Evolutionary conservation across 2,329 filamentous ascomycete species (phyloP), one percentile per base, ranked within the genome.

Genomic region (Aspergillus sp.): DNA sequence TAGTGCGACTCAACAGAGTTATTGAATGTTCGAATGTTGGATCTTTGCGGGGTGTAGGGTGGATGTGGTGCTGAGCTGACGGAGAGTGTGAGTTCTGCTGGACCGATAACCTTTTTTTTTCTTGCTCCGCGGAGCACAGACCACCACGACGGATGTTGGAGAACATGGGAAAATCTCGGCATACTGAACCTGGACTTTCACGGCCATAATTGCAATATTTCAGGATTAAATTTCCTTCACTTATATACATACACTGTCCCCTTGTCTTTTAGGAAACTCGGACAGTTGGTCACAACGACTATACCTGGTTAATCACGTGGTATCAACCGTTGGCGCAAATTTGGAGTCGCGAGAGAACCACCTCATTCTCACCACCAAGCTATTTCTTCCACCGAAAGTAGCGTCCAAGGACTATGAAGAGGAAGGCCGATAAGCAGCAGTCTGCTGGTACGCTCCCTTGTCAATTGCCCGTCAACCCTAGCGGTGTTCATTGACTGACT

Each of bases 121-220:
- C 16, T 33, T 64, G 58, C 64, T 71, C 68, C 64, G 64, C 68
- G 60, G 64, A 60, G 71, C 71, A 73, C 70, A 65, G 71, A 68
- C 70, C 71, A 73, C 56, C 26, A 30, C 26, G 26, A 30, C 26
- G 26, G 26, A 30, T 30, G 26, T 30, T 30, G 26, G 26, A 30
- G 26, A 30, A 9, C 26, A 30, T 30, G 26, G 26, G 26, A 30
- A 30, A 30, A 30, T 30, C 26, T 30, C 26, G 26, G 26, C 26
- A 30, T 30, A 30, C 8, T 30, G 7, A 30, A 30, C 26, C 26
- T 30, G 26, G 8, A 30, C 55, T 44, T 58, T 52, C 60, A 61
- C 61, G 61, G 57, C 57, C 59, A 60, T 56, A 51, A 48, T 50
- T 40, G 43, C 33, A 55, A 64, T 47, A 30, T 30, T 30, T 30